Conservation (phyloP, 2,329 filamentous ascomycete genomes). For the Colletotrichum nymphaeae region DNA sequence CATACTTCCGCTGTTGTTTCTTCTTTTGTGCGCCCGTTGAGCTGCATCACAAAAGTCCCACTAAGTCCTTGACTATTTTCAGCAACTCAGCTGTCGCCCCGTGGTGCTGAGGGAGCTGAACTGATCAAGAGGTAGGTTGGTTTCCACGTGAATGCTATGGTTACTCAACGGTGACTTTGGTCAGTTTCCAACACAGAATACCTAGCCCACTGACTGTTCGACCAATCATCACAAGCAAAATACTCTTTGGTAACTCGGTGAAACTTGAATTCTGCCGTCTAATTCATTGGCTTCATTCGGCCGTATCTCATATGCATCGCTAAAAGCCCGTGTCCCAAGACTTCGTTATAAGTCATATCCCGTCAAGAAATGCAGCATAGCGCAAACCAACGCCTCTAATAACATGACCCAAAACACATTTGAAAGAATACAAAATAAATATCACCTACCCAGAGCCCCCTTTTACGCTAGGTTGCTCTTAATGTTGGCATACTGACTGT, state of each 20-base stretch:
- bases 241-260: background rate
- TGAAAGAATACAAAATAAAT: background rate
- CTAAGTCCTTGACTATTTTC: background rate
- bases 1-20: background rate
- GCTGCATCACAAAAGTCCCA: background rate
- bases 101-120: background rate
- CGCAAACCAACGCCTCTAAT: background rate
- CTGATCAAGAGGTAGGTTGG: background rate
- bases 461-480: slow-evolving; percentile 39
- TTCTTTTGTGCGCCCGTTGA: background rate
- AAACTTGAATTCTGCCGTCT: background rate
- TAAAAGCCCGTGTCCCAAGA: background rate
- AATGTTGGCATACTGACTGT: slow-evolving; percentile 70
- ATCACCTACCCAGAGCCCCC: background rate
- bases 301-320: background rate
- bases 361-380: background rate
- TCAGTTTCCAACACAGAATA: background rate
- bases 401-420: background rate
- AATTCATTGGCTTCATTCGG: background rate
- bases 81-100: background rate
- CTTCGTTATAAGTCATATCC: background rate
- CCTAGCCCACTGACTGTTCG: background rate
- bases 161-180: background rate
- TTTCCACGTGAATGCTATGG: background rate
- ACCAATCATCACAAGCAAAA: background rate